phyloP scores from a whole-genome alignment of 1,284 basidiomycete genomes.

The Moesziomyces parantarcticus region DNA sequence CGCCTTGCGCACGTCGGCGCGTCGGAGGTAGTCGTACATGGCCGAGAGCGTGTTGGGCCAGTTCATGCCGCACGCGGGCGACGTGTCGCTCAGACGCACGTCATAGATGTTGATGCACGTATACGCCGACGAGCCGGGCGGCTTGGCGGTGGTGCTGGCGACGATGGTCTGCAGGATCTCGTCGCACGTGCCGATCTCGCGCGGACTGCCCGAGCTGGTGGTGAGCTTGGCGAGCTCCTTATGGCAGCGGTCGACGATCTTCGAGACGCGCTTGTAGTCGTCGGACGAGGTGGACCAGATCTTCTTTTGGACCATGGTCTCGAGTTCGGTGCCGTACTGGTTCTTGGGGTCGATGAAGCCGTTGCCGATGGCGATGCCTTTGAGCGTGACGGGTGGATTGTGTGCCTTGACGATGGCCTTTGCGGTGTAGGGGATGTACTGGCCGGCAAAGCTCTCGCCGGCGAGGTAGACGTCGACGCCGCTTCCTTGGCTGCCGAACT shows the following conservation, averaged over 20 bases:
- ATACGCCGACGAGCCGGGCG: slow-evolving; percentile 43
- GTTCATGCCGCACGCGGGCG: slow-evolving; percentile 95
- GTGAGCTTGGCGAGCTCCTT: slow-evolving; percentile 69
- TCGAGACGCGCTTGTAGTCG: slow-evolving; percentile 67
- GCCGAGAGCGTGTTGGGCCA: slow-evolving; percentile 91
- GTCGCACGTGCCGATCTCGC: slow-evolving; percentile 78
- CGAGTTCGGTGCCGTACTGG: slow-evolving; percentile 91
- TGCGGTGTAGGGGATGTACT: slow-evolving; percentile 72
- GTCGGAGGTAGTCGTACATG: slow-evolving; percentile 83
- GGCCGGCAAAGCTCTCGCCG: slow-evolving; percentile 47
- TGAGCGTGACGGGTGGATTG: slow-evolving; percentile 73
- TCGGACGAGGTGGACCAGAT: slow-evolving; percentile 80
- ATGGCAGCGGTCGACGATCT: slow-evolving; percentile 77
- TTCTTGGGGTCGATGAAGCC: slow-evolving; percentile 91
- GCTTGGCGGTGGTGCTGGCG: slow-evolving; percentile 70
- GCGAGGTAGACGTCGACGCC: slow-evolving; percentile 75
- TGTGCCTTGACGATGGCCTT: slow-evolving; percentile 80
- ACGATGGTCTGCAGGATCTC: slow-evolving; percentile 76
- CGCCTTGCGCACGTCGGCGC: slow-evolving; percentile 81
- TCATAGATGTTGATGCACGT: slow-evolving; percentile 97
- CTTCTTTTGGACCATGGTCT: slow-evolving; percentile 84
- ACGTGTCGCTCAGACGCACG: slow-evolving; percentile 83
- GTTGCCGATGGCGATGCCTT: slow-evolving; percentile 91
- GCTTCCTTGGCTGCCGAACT: slow-evolving; percentile 69
- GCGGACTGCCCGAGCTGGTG: slow-evolving; percentile 69